phyloP scores from a whole-genome alignment of 345 rosid genomes.

The Adansonia digitata region DNA sequence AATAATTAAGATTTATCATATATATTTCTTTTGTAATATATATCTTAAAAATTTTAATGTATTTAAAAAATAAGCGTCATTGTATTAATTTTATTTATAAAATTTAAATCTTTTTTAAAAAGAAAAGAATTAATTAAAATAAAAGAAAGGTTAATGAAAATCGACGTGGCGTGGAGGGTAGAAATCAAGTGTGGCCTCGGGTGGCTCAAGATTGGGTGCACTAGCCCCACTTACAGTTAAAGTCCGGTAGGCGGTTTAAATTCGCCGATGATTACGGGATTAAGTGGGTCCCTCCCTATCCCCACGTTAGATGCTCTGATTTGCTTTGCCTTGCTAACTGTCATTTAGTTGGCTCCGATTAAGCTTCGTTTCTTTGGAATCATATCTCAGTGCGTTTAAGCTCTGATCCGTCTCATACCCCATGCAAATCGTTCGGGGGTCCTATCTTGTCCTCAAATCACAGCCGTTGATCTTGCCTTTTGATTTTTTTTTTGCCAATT shows the following conservation, averaged over 20 bases:
- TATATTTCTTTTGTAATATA: too few relatives aligned
- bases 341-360: background rate
- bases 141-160: background rate
- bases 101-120: too few relatives aligned
- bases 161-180: slow-evolving; percentile 10
- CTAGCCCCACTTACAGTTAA: slow-evolving; percentile 27
- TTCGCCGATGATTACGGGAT: slow-evolving; percentile 37
- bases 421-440: slow-evolving; percentile 8
- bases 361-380: background rate
- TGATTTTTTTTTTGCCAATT: background rate
- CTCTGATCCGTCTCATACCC: slow-evolving; percentile 20
- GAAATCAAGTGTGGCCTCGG: slow-evolving; percentile 35
- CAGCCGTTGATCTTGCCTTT: slow-evolving; percentile 27
- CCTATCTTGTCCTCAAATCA: slow-evolving; percentile 20
- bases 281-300: slow-evolving; percentile 34
- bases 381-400: background rate
- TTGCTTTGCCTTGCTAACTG: background rate
- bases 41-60: too few relatives aligned
- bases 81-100: too few relatives aligned
- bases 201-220: slow-evolving; percentile 43
- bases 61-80: too few relatives aligned
- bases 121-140: too few relatives aligned
- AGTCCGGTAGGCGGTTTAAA: slow-evolving; percentile 18
- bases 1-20: too few relatives aligned
- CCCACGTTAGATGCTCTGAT: slow-evolving; percentile 25